These are phyloP conservation scores for Cadophora gregata DNA, from an alignment of 2,329 filamentous ascomycete genomes.

Conservation along the genomic window DNA sequence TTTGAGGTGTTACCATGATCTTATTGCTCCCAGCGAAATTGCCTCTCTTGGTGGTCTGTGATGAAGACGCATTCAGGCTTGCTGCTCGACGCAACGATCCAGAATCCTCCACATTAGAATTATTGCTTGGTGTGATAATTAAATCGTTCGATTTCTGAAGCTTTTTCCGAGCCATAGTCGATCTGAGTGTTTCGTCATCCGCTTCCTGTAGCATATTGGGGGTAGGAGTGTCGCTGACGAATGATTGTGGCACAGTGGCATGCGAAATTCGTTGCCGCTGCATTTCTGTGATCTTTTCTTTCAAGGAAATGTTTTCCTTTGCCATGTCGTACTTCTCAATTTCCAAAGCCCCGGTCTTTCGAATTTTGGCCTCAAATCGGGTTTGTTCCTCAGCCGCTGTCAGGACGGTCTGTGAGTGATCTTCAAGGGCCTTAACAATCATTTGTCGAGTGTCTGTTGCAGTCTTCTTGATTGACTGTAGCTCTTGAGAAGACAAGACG, in stretches of 20 bases:
- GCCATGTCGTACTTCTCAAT: background rate
- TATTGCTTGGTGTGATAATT: background rate
- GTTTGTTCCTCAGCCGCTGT: background rate
- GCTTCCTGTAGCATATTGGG: background rate
- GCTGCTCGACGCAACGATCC: background rate
- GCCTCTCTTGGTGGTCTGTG: background rate
- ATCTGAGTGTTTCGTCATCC: background rate
- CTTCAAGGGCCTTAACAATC: background rate
- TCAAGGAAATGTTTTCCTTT: background rate
- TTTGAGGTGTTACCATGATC: slow-evolving; percentile 1
- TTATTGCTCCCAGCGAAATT: background rate
- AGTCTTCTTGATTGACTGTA: background rate
- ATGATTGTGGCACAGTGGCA: background rate
- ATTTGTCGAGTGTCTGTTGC: background rate
- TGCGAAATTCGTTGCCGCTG: background rate
- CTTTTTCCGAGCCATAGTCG: background rate
- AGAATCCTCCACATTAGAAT: background rate
- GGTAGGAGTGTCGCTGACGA: background rate
- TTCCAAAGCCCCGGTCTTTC: background rate
- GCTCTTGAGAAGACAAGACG: background rate
- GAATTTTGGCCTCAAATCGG: slow-evolving; percentile 6
- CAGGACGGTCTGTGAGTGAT: background rate
- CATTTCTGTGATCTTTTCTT: background rate
- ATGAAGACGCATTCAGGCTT: background rate
- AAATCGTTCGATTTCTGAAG: background rate